Percentiles rank a stretch among this genome's conserved stretches.
Conservation (phyloP, 805 yeast species). For the Saturnispora diversa region DNA sequence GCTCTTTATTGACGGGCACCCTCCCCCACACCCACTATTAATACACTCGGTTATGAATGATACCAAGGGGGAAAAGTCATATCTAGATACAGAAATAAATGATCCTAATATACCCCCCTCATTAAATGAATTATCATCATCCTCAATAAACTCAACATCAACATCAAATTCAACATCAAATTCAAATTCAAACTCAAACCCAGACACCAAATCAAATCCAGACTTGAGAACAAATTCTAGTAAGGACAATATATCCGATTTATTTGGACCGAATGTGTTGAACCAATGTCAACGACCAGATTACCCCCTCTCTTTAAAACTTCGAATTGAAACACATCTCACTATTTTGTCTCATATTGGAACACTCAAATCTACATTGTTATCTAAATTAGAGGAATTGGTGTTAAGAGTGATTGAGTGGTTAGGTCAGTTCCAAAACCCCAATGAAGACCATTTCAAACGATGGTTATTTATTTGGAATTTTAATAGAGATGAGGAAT, state of each 20-base stretch:
- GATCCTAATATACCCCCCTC: no score
- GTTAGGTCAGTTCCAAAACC: constrained; percentile 10
- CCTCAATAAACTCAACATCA: no score
- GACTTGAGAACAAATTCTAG: background rate
- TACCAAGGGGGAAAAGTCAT: no score
- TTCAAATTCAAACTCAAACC: background rate
- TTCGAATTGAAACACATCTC: constrained; percentile 25
- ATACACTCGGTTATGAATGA: no score
- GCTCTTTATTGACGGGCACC: no score
- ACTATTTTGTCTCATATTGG: constrained; percentile 18
- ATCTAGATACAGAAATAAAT: no score
- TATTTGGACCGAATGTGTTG: constrained; percentile 13
- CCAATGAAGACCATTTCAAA: background rate
- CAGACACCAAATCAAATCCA: no score
- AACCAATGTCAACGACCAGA: constrained; percentile 3
- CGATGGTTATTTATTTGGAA: constrained; percentile 5
- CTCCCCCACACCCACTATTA: no score
- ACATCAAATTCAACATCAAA: no score
- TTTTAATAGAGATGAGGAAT: constrained; percentile 14
- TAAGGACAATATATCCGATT: constrained; percentile 9
- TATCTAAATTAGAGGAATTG: constrained; percentile 15
- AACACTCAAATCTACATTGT: constrained; percentile 16
- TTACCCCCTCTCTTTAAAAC: constrained; percentile 7
- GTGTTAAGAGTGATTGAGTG: constrained; percentile 12
- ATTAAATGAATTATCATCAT: no score